Evolutionary conservation across 2,329 filamentous ascomycete genomes (phyloP).

Genomic region (Clonostachys rosea): DNA sequence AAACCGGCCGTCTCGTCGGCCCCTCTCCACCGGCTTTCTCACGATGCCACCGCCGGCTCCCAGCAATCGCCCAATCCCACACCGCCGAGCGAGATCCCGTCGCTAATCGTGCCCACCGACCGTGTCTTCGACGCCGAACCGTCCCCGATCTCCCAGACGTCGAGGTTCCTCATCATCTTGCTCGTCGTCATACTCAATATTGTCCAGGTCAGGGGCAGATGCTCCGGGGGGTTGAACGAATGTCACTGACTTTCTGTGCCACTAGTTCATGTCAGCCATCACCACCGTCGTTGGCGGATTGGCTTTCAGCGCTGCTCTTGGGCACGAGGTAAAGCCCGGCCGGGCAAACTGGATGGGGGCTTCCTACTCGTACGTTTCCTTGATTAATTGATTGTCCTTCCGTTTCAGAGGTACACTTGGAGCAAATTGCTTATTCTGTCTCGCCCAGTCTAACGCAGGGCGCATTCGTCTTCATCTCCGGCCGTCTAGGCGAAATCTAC

Average conservation of each 20-base stretch:
- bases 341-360: conserved; percentile 32
- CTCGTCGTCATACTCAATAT: not conserved
- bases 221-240: no score
- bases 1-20: no score
- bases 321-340: conserved; percentile 16
- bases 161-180: not conserved
- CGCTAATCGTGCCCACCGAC: no score
- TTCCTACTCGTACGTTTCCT: conserved; percentile 22
- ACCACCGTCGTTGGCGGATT: conserved; percentile 19
- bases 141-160: not conserved
- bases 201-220: not conserved
- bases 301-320: conserved; percentile 16
- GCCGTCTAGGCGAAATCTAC: conserved; percentile 45
- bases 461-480: conserved; percentile 46
- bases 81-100: no score
- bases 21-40: no score
- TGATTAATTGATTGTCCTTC: not conserved
- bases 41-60: no score
- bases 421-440: not conserved
- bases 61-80: no score
- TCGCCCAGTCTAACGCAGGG: conserved; percentile 37
- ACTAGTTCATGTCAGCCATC: conserved; percentile 20
- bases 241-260: no score
- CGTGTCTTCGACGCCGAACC: no score
- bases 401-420: no score